Evolutionary conservation across 2,329 filamentous ascomycete genomes (phyloP).

Genomic region (Sporothrix globosa): DNA sequence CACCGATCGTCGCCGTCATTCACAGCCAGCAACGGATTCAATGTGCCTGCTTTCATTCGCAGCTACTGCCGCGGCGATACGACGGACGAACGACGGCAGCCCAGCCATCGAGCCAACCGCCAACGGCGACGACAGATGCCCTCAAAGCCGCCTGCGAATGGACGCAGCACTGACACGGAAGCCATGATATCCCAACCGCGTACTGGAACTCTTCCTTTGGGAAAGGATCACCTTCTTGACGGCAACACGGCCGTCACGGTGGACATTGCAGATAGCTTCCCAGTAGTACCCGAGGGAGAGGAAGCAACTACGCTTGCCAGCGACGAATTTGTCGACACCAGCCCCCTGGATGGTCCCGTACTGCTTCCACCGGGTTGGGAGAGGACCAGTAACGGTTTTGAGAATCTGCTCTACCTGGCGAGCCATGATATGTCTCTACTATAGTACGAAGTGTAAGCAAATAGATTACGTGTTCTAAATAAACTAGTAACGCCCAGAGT

Average conservation of each 20-base stretch:
- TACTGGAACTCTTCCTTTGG: neutral
- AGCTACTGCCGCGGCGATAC: slow-evolving; percentile 38
- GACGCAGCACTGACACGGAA: neutral
- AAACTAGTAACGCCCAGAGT: too few relatives aligned
- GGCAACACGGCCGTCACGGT: neutral
- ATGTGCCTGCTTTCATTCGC: slow-evolving; percentile 41
- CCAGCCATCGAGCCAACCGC: too few relatives aligned
- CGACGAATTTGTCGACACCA: neutral
- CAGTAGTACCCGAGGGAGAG: neutral
- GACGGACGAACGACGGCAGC: neutral
- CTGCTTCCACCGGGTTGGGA: slow-evolving; percentile 35
- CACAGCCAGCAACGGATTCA: slow-evolving; percentile 31
- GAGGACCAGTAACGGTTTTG: slow-evolving; percentile 34
- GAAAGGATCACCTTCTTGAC: neutral
- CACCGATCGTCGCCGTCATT: too few relatives aligned
- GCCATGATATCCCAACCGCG: neutral
- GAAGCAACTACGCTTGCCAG: too few relatives aligned
- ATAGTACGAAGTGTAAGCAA: neutral
- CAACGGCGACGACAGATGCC: neutral
- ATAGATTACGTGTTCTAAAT: too few relatives aligned
- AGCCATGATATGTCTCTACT: slow-evolving; percentile 37
- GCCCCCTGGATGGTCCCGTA: slow-evolving; percentile 29
- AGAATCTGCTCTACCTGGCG: slow-evolving; percentile 38
- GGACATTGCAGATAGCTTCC: neutral
- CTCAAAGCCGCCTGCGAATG: neutral